These are phyloP conservation scores for Tuber calosporum DNA, from an alignment of 495 filamentous ascomycete genomes.

Conservation along the genomic window DNA sequence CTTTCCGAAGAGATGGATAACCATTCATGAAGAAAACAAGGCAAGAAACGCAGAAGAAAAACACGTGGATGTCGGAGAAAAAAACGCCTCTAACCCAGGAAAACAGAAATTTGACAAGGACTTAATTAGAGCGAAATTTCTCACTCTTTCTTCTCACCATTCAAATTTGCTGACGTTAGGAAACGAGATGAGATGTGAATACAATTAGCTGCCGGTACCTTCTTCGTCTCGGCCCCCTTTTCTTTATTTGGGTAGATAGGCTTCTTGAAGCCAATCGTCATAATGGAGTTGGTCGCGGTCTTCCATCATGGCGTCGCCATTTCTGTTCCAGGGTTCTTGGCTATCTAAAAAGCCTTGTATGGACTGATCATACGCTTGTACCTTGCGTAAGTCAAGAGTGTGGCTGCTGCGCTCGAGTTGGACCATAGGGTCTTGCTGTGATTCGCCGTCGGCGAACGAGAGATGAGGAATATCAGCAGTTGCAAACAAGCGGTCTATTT, in stretches of 20 bases:
- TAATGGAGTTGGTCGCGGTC: conserved; percentile 34
- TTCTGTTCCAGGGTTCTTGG: conserved; percentile 33
- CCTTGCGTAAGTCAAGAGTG: conserved; percentile 28
- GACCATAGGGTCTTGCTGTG: conserved; percentile 13
- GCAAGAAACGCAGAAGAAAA: background rate
- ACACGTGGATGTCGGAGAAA: background rate
- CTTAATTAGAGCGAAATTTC: background rate
- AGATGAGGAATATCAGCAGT: conserved; percentile 27
- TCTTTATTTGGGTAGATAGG: background rate
- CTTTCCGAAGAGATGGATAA: background rate
- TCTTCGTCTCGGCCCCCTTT: background rate
- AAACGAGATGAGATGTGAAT: background rate
- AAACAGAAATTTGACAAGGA: background rate
- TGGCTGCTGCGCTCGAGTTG: conserved; percentile 13
- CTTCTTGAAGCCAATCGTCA: conserved; percentile 39
- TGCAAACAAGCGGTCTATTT: conserved; percentile 35
- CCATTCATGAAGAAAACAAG: background rate
- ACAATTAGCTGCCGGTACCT: background rate
- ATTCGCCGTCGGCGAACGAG: conserved; percentile 25
- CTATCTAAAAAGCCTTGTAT: conserved; percentile 40
- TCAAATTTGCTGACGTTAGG: background rate
- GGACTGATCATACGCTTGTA: conserved; percentile 36
- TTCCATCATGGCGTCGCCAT: conserved; percentile 20
- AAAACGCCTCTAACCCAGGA: conserved; percentile 1
- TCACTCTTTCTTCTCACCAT: background rate